These are phyloP conservation scores for Magnolia changhungtana DNA, from an alignment of 164 flowering plant species.

Conservation along the genomic window DNA sequence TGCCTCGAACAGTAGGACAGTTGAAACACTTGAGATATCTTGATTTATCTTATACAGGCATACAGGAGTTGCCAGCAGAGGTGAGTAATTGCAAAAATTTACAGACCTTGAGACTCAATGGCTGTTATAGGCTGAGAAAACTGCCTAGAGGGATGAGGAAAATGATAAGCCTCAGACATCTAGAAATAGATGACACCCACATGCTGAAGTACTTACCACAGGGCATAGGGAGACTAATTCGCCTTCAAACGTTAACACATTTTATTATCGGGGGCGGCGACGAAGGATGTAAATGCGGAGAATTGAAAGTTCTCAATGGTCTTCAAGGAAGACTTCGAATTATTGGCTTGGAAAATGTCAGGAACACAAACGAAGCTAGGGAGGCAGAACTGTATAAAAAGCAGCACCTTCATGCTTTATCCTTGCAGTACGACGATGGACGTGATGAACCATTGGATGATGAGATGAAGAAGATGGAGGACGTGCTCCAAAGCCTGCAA, in stretches of 20 bases:
- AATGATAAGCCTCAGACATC: neutral
- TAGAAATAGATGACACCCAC: neutral
- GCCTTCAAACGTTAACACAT: neutral
- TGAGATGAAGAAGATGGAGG: neutral
- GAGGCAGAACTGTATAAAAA: neutral
- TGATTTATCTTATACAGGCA: neutral
- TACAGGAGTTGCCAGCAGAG: neutral
- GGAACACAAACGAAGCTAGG: neutral
- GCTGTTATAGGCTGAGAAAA: neutral
- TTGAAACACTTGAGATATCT: neutral
- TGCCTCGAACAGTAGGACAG: neutral
- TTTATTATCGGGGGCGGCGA: neutral
- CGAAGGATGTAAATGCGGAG: neutral
- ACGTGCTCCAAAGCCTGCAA: neutral
- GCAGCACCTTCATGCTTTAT: neutral
- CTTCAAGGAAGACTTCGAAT: neutral
- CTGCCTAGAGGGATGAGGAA: neutral
- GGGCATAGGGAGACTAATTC: neutral
- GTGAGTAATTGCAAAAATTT: neutral
- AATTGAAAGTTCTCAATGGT: neutral
- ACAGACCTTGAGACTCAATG: neutral
- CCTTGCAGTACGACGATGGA: neutral
- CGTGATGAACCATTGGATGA: neutral
- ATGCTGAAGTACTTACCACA: neutral
- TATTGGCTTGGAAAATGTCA: neutral